Conservation (phyloP, 108 stramenopile genomes). For the Craspedostauros australis region DNA sequence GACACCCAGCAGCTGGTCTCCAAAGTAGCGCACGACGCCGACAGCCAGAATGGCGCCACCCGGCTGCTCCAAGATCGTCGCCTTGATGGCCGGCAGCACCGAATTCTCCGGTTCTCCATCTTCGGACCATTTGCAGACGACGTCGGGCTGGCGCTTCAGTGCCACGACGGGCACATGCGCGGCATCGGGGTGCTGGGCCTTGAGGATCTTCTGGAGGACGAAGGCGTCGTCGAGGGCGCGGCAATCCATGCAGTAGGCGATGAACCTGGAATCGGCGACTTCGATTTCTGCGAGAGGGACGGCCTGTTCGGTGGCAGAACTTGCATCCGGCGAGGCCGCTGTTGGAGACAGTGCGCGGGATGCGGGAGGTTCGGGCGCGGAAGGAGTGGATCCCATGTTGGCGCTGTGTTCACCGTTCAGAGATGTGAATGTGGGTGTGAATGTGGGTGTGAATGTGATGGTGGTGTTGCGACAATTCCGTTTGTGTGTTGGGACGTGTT, state of each 20-base stretch:
- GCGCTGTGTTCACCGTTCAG: no score
- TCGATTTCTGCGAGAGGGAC: slow-evolving; percentile 7
- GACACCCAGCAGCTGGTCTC: slow-evolving; percentile 43
- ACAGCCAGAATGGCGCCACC: slow-evolving; percentile 21
- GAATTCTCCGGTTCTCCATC: slow-evolving; percentile 46
- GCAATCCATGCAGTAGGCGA: slow-evolving; percentile 36
- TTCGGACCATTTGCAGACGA: slow-evolving; percentile 33
- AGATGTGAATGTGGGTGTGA: no score
- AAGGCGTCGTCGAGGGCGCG: slow-evolving; percentile 16
- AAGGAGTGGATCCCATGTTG: no score
- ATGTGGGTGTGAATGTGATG: no score
- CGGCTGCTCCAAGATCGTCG: slow-evolving; percentile 16
- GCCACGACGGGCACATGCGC: slow-evolving; percentile 47
- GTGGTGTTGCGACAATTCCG: no score
- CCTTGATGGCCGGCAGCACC: slow-evolving; percentile 25
- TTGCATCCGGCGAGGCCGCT: no score
- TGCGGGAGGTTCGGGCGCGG: no score
- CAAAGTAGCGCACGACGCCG: slow-evolving; percentile 56
- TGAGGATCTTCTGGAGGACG: slow-evolving; percentile 17
- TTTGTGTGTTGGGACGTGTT: no score
- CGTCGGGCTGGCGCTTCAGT: no score
- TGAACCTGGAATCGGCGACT: slow-evolving; percentile 58
- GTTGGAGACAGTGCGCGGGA: no score
- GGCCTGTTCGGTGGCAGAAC: neutral
- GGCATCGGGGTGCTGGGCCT: slow-evolving; percentile 31